Evolutionary conservation across 495 filamentous ascomycete species (phyloP).

Genomic region (Articulospora tetracladia): DNA sequence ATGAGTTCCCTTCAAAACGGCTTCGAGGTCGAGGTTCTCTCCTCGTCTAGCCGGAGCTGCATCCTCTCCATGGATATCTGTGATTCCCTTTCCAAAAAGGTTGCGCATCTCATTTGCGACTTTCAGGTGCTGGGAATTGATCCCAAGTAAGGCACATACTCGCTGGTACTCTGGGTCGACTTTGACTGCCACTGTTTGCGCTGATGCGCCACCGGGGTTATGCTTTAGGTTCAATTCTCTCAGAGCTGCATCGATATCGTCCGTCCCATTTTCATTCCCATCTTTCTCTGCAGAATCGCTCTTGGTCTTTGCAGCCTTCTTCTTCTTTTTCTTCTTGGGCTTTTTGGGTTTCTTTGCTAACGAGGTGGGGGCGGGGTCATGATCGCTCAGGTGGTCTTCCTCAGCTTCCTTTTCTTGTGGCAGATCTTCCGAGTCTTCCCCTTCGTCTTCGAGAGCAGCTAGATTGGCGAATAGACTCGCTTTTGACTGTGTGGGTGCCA

Average conservation of each 20-base stretch:
- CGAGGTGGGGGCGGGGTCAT: conserved; percentile 13
- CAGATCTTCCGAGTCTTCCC: conserved; percentile 31
- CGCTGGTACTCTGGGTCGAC: conserved; percentile 30
- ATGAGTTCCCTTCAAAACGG: conserved; percentile 60
- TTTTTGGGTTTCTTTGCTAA: conserved; percentile 37
- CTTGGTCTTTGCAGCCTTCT: conserved; percentile 35
- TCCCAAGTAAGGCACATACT: conserved; percentile 58
- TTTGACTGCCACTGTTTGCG: conserved; percentile 12
- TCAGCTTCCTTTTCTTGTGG: conserved; percentile 49
- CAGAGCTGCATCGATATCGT: conserved; percentile 83
- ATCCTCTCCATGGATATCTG: conserved; percentile 53
- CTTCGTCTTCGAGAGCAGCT: conserved; percentile 40
- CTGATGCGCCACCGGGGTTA: conserved; percentile 7
- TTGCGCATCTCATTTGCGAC: conserved; percentile 89
- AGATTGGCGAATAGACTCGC: conserved; percentile 46
- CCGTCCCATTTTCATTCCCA: conserved; percentile 41
- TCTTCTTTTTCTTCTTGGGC: conserved; percentile 62
- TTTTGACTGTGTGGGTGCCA: conserved; percentile 27
- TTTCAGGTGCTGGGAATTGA: conserved; percentile 79
- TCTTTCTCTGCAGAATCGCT: conserved; percentile 35
- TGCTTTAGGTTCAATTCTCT: conserved; percentile 50
- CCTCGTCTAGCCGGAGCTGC: conserved; percentile 34
- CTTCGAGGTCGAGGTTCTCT: conserved; percentile 62
- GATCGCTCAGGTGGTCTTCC: conserved; percentile 26
- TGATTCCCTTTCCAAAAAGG: conserved; percentile 79